Evolutionary conservation across 306 rosid genomes (phyloP).

Genomic region (Lablab purpureus): DNA sequence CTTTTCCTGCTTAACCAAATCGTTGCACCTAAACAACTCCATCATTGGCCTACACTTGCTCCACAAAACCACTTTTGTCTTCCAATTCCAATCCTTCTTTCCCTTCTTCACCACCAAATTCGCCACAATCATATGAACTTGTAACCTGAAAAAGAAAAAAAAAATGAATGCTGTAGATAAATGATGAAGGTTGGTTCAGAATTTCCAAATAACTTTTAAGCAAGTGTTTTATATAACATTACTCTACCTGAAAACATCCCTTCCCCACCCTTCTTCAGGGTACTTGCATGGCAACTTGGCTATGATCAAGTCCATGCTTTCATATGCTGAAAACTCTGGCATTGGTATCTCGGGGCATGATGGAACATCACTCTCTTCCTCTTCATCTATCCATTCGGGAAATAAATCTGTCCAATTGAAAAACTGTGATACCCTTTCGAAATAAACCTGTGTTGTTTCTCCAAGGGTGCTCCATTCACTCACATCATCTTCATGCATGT

Average conservation of each 20-base stretch:
- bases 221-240: not conserved
- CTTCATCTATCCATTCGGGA: constrained; percentile 97
- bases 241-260: constrained; percentile 69
- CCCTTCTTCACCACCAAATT: constrained; percentile 73
- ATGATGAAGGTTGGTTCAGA: too few relatives aligned
- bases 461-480: constrained; percentile 65
- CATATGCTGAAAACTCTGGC: constrained; percentile 62
- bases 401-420: constrained; percentile 92
- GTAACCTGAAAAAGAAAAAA: constrained; percentile 57
- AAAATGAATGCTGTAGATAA: too few relatives aligned
- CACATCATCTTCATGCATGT: constrained; percentile 68
- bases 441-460: constrained; percentile 44
- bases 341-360: constrained; percentile 87
- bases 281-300: constrained; percentile 81
- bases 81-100: constrained; percentile 59
- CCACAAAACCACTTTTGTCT: constrained; percentile 64
- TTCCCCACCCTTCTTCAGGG: constrained; percentile 73
- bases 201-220: too few relatives aligned
- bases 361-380: constrained; percentile 85
- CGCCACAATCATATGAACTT: constrained; percentile 79
- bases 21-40: constrained; percentile 81
- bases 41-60: constrained; percentile 93
- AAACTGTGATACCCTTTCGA: constrained; percentile 65
- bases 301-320: constrained; percentile 66
- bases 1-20: constrained; percentile 68